Conservation (phyloP, 1,284 basidiomycete genomes). For the Ceratobasidium sp. region DNA sequence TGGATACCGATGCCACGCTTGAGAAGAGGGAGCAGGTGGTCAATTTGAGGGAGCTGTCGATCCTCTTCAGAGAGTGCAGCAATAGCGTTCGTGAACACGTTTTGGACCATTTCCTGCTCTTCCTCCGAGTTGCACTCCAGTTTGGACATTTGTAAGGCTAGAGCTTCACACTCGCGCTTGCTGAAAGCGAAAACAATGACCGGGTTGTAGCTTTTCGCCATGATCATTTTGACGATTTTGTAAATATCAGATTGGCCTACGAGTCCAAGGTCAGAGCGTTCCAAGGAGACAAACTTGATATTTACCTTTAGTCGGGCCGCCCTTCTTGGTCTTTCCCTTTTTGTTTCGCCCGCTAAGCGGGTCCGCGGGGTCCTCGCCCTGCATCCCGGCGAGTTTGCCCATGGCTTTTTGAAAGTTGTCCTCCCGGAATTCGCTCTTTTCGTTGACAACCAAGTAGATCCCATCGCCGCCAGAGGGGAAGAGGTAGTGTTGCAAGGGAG, state of each 20-base stretch:
- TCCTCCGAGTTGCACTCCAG: conserved; percentile 95
- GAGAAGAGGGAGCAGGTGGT: conserved; percentile 90
- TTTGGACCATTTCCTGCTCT: conserved; percentile 86
- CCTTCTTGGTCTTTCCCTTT: conserved; percentile 90
- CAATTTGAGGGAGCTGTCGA: conserved; percentile 90
- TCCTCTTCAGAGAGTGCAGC: conserved; percentile 89
- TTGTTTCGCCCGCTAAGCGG: conserved; percentile 79
- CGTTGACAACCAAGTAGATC: conserved; percentile 97
- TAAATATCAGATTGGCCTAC: conserved; percentile 91
- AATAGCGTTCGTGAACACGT: conserved; percentile 95
- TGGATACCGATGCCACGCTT: conserved; percentile 98
- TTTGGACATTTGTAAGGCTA: conserved; percentile 92
- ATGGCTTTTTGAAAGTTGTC: conserved; percentile 99
- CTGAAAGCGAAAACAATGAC: conserved; percentile 99
- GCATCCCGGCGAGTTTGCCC: conserved; percentile 84
- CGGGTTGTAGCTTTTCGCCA: conserved; percentile 97
- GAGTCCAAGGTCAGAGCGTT: neutral
- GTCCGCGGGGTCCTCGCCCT: conserved; percentile 93
- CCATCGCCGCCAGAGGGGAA: conserved; percentile 97
- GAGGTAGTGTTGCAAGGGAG: conserved; percentile 96
- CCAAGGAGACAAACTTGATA: conserved; percentile 5
- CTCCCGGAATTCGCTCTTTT: conserved; percentile 94
- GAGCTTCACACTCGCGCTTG: conserved; percentile 95
- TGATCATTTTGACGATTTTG: conserved; percentile 99
- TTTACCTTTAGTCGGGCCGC: conserved; percentile 87